Percentiles rank a stretch among this genome's conserved stretches.
Evolutionary conservation across 78 protist species (phyloP).

Genomic region (Diacronema lutheri): DNA sequence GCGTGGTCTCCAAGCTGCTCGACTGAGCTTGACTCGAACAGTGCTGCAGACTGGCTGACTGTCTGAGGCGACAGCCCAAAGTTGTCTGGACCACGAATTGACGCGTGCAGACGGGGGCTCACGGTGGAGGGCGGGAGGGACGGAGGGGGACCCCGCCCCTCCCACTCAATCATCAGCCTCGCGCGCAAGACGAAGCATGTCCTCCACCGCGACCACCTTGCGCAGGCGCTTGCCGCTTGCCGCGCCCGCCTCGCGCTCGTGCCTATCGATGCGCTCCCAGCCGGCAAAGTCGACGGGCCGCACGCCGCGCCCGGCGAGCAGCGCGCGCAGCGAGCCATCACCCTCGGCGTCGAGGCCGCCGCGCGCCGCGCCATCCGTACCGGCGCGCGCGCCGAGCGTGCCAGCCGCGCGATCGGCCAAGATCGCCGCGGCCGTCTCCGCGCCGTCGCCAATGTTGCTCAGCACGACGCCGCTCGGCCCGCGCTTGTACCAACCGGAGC

Average conservation of each 20-base stretch:
- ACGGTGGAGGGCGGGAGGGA: no score
- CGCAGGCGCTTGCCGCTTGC: background rate
- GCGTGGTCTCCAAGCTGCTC: slow-evolving; percentile 79
- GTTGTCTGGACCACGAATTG: no score
- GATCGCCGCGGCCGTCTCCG: slow-evolving; percentile 15
- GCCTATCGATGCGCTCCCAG: background rate
- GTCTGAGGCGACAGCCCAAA: no score
- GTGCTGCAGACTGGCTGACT: no score
- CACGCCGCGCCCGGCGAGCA: background rate
- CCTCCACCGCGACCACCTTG: background rate
- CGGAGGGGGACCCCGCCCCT: no score
- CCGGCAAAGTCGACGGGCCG: background rate
- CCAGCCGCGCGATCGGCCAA: background rate
- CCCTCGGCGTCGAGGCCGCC: background rate
- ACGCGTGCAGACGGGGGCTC: no score
- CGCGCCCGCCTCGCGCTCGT: background rate
- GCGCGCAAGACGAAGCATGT: slow-evolving; percentile 1
- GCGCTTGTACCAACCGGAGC: slow-evolving; percentile 40
- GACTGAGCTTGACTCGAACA: slow-evolving; percentile 9
- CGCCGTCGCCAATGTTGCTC: slow-evolving; percentile 24
- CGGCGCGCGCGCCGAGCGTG: background rate
- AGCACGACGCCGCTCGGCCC: slow-evolving; percentile 45
- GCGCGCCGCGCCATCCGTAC: no score
- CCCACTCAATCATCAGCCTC: no score
- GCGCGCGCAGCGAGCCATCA: background rate